phyloP scores from a whole-genome alignment of 2,329 filamentous ascomycete genomes.

The Pseudocercospora ulei region DNA sequence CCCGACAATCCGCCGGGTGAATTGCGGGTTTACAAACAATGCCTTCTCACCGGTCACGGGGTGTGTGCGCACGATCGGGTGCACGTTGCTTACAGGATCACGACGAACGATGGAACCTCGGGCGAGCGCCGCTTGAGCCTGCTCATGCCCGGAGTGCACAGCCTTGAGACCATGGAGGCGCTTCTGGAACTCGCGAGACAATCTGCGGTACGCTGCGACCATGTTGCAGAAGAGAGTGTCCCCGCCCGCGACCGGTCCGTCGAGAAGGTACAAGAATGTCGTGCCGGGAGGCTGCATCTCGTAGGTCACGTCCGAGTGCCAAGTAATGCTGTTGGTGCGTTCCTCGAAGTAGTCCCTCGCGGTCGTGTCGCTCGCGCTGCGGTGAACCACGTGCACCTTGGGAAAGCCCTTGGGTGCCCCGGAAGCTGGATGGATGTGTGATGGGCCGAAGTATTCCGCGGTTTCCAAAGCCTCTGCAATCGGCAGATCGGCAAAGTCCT shows the following conservation, averaged over 20 bases:
- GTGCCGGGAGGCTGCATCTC: slow-evolving; percentile 82
- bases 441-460: slow-evolving; percentile 66
- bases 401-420: slow-evolving; percentile 64
- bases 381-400: slow-evolving; percentile 69
- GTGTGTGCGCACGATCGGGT: slow-evolving; percentile 72
- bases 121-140: slow-evolving; percentile 59
- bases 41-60: slow-evolving; percentile 74
- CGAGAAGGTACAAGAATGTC: slow-evolving; percentile 80
- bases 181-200: slow-evolving; percentile 69
- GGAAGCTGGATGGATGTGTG: slow-evolving; percentile 71
- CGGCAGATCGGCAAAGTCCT: slow-evolving; percentile 56
- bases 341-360: slow-evolving; percentile 55
- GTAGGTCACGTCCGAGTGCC: slow-evolving; percentile 84
- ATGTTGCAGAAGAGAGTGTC: slow-evolving; percentile 77
- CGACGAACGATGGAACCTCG: slow-evolving; percentile 62
- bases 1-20: slow-evolving; percentile 70
- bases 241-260: slow-evolving; percentile 63
- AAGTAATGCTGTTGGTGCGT: slow-evolving; percentile 64
- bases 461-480: slow-evolving; percentile 60
- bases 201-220: slow-evolving; percentile 67
- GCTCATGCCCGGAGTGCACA: slow-evolving; percentile 70
- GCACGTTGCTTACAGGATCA: slow-evolving; percentile 62
- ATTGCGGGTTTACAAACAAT: slow-evolving; percentile 72
- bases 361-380: slow-evolving; percentile 55
- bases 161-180: slow-evolving; percentile 71